A percentile compares a stretch with the other conserved stretches of the same genome.
Evolutionary conservation across 495 filamentous ascomycete genomes (phyloP).

Genomic region (Neurospora sp.): DNA sequence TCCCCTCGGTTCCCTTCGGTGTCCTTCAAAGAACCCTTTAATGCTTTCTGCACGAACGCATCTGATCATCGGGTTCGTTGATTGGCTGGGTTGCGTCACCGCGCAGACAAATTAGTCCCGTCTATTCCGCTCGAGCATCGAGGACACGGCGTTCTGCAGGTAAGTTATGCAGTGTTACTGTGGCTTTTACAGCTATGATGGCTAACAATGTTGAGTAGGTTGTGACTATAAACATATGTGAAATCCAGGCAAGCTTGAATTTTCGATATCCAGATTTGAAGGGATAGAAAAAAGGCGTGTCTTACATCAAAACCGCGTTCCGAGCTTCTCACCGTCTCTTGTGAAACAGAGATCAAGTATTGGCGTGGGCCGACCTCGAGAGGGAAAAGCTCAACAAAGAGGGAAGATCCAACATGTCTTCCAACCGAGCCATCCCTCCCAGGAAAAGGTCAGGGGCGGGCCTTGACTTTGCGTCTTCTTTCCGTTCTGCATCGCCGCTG

Average conservation of each 20-base stretch:
- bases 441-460: background rate
- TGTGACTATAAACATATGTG: background rate
- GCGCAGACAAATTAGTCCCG: background rate
- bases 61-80: background rate
- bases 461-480: conserved; percentile 24
- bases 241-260: background rate
- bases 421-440: background rate
- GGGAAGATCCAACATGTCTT: background rate
- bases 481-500: conserved; percentile 49
- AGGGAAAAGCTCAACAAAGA: background rate
- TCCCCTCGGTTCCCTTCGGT: background rate
- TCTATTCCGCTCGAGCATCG: background rate
- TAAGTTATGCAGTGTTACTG: background rate
- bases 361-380: background rate
- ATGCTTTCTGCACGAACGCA: background rate
- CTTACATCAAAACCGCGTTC: background rate
- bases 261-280: background rate
- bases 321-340: background rate
- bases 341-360: background rate
- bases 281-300: background rate
- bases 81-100: background rate
- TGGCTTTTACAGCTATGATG: background rate
- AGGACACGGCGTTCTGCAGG: background rate
- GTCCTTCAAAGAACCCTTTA: background rate
- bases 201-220: background rate